A percentile compares a stretch with the other conserved stretches of the same genome.
Evolutionary conservation across 345 rosid species (phyloP).

Genomic region (Durio zibethinus): DNA sequence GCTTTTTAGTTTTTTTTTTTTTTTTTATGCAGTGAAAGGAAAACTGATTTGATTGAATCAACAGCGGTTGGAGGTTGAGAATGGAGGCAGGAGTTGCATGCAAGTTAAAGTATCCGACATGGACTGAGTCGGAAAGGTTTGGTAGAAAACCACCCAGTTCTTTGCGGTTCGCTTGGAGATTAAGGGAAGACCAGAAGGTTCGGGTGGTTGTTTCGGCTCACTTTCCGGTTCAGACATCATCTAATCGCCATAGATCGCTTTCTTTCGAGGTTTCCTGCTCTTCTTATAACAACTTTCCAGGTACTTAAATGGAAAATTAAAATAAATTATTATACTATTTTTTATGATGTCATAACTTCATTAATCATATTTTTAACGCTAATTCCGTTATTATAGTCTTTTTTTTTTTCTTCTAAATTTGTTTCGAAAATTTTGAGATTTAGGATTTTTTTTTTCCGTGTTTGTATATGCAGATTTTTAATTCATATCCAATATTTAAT

Average conservation of each 20-base stretch:
- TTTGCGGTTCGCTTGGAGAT: conserved; percentile 30
- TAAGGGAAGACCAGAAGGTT: conserved; percentile 31
- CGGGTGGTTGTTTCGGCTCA: conserved; percentile 40
- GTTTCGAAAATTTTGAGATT: no score
- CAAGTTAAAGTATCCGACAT: conserved; percentile 41
- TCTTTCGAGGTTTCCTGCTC: conserved; percentile 43
- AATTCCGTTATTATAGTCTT: not conserved
- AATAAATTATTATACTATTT: not conserved
- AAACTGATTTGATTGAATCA: not conserved
- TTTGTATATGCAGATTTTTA: no score
- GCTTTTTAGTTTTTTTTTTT: not conserved
- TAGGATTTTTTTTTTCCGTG: not conserved
- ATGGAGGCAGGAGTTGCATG: conserved; percentile 62
- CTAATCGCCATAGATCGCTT: conserved; percentile 19
- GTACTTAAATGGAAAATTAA: conserved; percentile 25
- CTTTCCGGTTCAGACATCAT: conserved; percentile 28
- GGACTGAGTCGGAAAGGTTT: conserved; percentile 37
- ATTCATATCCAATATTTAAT: no score
- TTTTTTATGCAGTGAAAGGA: not conserved
- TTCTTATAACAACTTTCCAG: conserved; percentile 50
- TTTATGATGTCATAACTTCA: not conserved
- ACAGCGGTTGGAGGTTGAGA: not conserved
- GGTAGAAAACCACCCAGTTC: conserved; percentile 28
- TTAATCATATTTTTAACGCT: not conserved
- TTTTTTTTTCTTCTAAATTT: not conserved